phyloP scores from a whole-genome alignment of 2,329 filamentous ascomycete genomes.

The Ceratocystis destructans region DNA sequence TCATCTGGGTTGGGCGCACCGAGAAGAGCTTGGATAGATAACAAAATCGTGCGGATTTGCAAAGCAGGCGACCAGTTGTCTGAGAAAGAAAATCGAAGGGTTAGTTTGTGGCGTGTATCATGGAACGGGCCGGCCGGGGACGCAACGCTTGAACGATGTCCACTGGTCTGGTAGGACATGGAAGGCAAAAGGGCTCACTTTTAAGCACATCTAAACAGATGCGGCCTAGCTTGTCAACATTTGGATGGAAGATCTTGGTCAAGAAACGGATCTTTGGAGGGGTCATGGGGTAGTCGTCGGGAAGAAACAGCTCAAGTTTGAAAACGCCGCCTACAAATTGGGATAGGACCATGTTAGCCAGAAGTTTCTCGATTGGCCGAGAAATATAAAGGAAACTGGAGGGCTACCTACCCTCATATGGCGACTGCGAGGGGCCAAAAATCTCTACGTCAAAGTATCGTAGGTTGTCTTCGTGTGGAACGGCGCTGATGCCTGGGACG shows the following conservation, averaged over 20 bases:
- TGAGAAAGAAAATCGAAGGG: constrained; percentile 28
- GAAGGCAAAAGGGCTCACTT: constrained; percentile 45
- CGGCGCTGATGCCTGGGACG: constrained; percentile 87
- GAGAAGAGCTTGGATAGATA: constrained; percentile 92
- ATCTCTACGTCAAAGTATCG: constrained; percentile 98
- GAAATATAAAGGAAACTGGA: neutral
- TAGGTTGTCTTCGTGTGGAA: constrained; percentile 93
- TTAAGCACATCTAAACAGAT: constrained; percentile 97
- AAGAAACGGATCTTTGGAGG: constrained; percentile 96
- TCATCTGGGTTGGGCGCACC: constrained; percentile 96
- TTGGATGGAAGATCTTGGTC: constrained; percentile 98
- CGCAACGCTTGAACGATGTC: neutral
- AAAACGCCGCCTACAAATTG: constrained; percentile 56
- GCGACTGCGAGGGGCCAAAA: constrained; percentile 78
- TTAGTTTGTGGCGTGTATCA: constrained; percentile 16
- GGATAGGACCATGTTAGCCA: neutral
- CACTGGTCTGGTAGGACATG: neutral
- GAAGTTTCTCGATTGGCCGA: neutral
- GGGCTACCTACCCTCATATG: constrained; percentile 65
- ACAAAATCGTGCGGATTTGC: constrained; percentile 95
- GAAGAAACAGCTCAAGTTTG: constrained; percentile 92
- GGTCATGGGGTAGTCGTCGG: constrained; percentile 98
- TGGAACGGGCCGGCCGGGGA: neutral
- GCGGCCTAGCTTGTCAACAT: constrained; percentile 92
- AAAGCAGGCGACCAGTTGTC: constrained; percentile 98